phyloP scores from a whole-genome alignment of 2,329 filamentous ascomycete genomes.

The Hysterium pulicare region DNA sequence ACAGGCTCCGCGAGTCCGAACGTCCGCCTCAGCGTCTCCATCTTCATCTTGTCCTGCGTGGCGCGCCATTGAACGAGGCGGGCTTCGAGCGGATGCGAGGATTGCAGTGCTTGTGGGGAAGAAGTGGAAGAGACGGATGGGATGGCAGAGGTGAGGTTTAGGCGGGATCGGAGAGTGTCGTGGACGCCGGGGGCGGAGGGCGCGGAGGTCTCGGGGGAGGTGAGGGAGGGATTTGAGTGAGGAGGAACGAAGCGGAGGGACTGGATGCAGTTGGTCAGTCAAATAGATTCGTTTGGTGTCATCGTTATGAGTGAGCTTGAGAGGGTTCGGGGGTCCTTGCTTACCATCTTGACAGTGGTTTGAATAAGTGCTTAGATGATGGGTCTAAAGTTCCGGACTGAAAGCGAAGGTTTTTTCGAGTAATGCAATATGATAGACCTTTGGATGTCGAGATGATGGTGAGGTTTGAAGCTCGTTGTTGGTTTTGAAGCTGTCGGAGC shows the following conservation, averaged over 20 bases:
- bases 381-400: too few relatives aligned
- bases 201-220: slow-evolving; percentile 58
- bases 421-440: too few relatives aligned
- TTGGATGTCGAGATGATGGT: too few relatives aligned
- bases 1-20: slow-evolving; percentile 94
- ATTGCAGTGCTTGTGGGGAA: slow-evolving; percentile 49
- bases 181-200: slow-evolving; percentile 91
- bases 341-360: neutral
- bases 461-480: slow-evolving; percentile 9
- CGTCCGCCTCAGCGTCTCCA: slow-evolving; percentile 79
- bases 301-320: slow-evolving; percentile 1
- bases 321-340: neutral
- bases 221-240: slow-evolving; percentile 56
- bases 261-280: slow-evolving; percentile 42
- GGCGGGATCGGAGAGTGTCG: slow-evolving; percentile 84
- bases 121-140: slow-evolving; percentile 39
- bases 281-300: neutral
- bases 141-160: slow-evolving; percentile 52
- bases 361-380: too few relatives aligned
- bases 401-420: too few relatives aligned
- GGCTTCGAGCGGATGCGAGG: slow-evolving; percentile 83
- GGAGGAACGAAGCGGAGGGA: slow-evolving; percentile 86
- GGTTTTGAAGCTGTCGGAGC: slow-evolving; percentile 11
- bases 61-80: slow-evolving; percentile 86
- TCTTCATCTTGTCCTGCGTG: slow-evolving; percentile 83